Evolutionary conservation across 148 eudicot genomes (phyloP).

Genomic region (Suaeda aralocaspica): DNA sequence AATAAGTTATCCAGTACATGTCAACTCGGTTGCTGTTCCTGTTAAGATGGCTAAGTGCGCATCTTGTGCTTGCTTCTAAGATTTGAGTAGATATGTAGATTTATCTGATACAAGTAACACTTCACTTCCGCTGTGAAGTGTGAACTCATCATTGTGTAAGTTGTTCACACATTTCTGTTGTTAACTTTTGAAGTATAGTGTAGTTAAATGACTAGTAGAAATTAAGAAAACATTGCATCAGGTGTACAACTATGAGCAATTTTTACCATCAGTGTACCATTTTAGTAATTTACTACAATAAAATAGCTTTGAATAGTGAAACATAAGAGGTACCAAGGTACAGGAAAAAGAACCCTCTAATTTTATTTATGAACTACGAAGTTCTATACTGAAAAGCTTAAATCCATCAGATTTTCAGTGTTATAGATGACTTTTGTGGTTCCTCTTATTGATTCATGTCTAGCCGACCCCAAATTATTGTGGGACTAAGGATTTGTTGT

Average conservation of each 20-base stretch:
- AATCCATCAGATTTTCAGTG: not conserved
- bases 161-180: too few species aligned
- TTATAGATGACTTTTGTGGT: not conserved
- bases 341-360: not conserved
- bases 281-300: not conserved
- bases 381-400: not conserved
- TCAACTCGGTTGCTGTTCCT: not conserved
- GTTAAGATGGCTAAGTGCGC: not conserved
- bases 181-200: too few species aligned
- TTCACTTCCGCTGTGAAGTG: not conserved
- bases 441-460: too few species aligned
- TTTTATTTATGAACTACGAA: not conserved
- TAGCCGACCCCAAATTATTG: too few species aligned
- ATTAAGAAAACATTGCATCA: not conserved
- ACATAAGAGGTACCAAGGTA: not conserved
- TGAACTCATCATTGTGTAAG: too few species aligned
- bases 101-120: not conserved
- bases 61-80: not conserved
- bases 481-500: not conserved
- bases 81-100: not conserved
- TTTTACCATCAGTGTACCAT: not conserved
- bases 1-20: not conserved
- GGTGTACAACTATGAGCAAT: not conserved
- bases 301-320: not conserved
- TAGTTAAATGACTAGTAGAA: too few species aligned